A percentile compares a stretch with the other conserved stretches of the same genome.
These are phyloP conservation scores for Cordyceps javanica DNA, from an alignment of 2,329 filamentous ascomycete genomes.

Conservation along the genomic window DNA sequence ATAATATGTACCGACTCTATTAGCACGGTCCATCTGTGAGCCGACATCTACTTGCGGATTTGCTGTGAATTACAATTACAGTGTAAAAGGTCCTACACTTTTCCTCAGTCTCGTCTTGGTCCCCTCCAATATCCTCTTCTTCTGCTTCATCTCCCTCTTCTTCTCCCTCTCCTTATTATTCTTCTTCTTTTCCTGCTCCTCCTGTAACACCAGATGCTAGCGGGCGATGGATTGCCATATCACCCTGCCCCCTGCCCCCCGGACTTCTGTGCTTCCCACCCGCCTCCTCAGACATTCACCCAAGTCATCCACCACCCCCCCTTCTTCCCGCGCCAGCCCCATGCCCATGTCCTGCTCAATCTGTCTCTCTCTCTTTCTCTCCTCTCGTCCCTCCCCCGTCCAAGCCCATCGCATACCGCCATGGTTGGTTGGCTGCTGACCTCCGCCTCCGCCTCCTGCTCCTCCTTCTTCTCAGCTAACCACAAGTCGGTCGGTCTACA, in stretches of 20 bases:
- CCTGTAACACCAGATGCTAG: conserved; percentile 1
- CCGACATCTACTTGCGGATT: too few relatives aligned
- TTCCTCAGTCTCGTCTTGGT: too few relatives aligned
- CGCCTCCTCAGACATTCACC: not conserved
- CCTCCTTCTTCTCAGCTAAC: too few relatives aligned
- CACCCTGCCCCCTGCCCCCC: not conserved
- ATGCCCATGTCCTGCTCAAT: not conserved
- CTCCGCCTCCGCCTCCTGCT: too few relatives aligned
- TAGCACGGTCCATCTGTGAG: too few relatives aligned
- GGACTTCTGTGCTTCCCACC: not conserved
- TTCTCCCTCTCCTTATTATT: not conserved
- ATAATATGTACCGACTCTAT: too few relatives aligned
- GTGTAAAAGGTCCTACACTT: too few relatives aligned
- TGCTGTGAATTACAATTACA: too few relatives aligned
- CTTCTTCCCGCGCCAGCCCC: not conserved
- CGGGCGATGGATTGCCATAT: not conserved
- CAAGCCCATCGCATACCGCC: too few relatives aligned
- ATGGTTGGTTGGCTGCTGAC: conserved; percentile 1
- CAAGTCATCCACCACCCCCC: not conserved
- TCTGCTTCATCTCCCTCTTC: not conserved
- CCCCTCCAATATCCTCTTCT: too few relatives aligned
- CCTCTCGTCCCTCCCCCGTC: not conserved
- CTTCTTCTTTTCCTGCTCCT: not conserved
- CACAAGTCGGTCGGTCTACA: not conserved
- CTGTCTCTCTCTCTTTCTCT: not conserved